Percentiles rank a stretch among this genome's conserved stretches.
Evolutionary conservation across 192 early-diverging fungal genomes (phyloP).

Genomic region (Cladochytrium replicatum): DNA sequence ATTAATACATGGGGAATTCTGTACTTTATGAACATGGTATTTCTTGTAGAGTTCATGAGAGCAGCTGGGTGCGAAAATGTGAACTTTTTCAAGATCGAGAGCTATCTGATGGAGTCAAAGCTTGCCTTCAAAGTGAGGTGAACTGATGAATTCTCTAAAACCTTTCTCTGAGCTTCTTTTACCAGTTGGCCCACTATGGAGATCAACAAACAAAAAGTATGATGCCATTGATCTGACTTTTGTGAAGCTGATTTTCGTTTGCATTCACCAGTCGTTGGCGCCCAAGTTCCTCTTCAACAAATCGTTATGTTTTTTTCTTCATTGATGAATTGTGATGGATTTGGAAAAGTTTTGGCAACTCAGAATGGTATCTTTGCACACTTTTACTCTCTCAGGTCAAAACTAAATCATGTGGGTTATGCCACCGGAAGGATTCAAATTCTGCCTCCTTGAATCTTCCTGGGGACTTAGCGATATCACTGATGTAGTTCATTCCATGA

Average conservation of each 20-base stretch:
- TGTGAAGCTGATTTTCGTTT: too few species aligned
- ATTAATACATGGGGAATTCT: not conserved
- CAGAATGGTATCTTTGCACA: too few species aligned
- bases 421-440: too few species aligned
- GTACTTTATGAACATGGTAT: conserved; percentile 6
- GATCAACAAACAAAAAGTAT: too few species aligned
- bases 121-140: conserved; percentile 48
- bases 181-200: too few species aligned
- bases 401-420: too few species aligned
- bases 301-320: conserved; percentile 21
- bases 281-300: conserved; percentile 20
- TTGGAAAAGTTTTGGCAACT: conserved; percentile 2
- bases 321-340: conserved; percentile 6
- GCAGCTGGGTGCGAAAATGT: conserved; percentile 26
- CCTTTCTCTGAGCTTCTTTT: not conserved
- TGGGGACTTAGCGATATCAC: too few species aligned
- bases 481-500: too few species aligned
- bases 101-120: conserved; percentile 57
- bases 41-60: conserved; percentile 7
- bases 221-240: too few species aligned
- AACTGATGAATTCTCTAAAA: not conserved
- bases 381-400: too few species aligned
- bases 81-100: conserved; percentile 68
- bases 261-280: too few species aligned
- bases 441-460: too few species aligned